Evolutionary conservation across 805 yeast species (phyloP), one percentile per base, ranked within the genome.

Genomic region (Metschnikowia drakensbergensis): DNA sequence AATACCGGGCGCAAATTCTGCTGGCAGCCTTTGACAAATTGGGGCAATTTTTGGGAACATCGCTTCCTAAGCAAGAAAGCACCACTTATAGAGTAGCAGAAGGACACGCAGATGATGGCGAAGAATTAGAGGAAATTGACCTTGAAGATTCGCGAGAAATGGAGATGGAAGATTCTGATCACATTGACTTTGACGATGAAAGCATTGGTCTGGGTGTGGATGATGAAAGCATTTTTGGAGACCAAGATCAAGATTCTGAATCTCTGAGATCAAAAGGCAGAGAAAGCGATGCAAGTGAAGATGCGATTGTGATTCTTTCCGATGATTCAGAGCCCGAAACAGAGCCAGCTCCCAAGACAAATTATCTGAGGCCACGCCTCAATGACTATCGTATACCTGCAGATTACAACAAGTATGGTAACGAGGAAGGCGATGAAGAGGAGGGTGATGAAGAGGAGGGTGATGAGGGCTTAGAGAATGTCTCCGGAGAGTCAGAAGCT

Each of bases 21-120:
- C 67, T 62, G 51, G 64, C 59, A n/a, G 50, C 58, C 13, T 65
- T 66, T 35, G 59, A 57, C 28, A 58, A 59, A 49, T 54, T 66
- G 46, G 61, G 55, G 9, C 46, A 47, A 5, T 6, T 48, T 1
- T 26, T 62, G 7, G 36, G 42, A 5, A 23, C 35, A 9, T 32
- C 41, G 8, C 41, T 37, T 22, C 32, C 26, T 22, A 37, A 37
- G 41, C 41, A 5, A 27, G 31, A 37, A 27, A 9, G n/a, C 25
- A 27, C 41, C n/a, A 17, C 13, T 11, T n/a, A n/a, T 25, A 37
- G 30, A 6, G 26, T 23, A 25, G 29, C 10, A 37, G 22, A 26
- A 6, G 27, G 25, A 9, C 9, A 26, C 11, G 29, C 29, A 6
- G 25, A 23, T n/a, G 11, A 23, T 31, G 22, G 10, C 10, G 6